Conservation (phyloP, 2,329 filamentous ascomycete species). For the Chaetothyriales sp. region DNA sequence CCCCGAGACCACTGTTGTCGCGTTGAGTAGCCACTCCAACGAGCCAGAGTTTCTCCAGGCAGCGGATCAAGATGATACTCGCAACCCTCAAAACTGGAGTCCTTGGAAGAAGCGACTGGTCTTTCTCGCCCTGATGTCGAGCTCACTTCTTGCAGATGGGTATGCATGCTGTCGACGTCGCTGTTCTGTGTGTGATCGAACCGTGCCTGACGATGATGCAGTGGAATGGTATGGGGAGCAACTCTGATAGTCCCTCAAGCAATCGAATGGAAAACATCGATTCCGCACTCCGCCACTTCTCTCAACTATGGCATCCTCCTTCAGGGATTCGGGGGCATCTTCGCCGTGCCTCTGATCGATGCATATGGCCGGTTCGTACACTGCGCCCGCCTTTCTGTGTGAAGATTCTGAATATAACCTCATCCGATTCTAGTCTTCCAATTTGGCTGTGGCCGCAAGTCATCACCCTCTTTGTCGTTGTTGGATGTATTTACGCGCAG, state of each 20-base stretch:
- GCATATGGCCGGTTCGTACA: slow-evolving; percentile 26
- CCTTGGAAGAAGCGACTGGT: slow-evolving; percentile 20
- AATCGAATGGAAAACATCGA: slow-evolving; percentile 22
- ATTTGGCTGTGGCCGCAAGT: slow-evolving; percentile 30
- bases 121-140: slow-evolving; percentile 23
- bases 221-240: slow-evolving; percentile 28
- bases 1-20: slow-evolving; percentile 1
- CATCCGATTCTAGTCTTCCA: slow-evolving; percentile 21
- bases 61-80: slow-evolving; percentile 14
- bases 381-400: slow-evolving; percentile 1
- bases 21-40: slow-evolving; percentile 8
- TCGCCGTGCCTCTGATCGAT: slow-evolving; percentile 26
- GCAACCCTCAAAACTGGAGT: slow-evolving; percentile 21
- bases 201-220: background rate
- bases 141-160: slow-evolving; percentile 24
- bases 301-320: slow-evolving; percentile 28
- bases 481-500: slow-evolving; percentile 26
- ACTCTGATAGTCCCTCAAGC: slow-evolving; percentile 26
- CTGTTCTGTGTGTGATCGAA: background rate
- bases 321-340: slow-evolving; percentile 25
- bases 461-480: slow-evolving; percentile 25
- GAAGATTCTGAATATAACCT: background rate
- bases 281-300: slow-evolving; percentile 23
- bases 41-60: slow-evolving; percentile 11
- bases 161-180: slow-evolving; percentile 14